Evolutionary conservation across 2,329 filamentous ascomycete genomes (phyloP).

Genomic region (Xylariaceae sp.): DNA sequence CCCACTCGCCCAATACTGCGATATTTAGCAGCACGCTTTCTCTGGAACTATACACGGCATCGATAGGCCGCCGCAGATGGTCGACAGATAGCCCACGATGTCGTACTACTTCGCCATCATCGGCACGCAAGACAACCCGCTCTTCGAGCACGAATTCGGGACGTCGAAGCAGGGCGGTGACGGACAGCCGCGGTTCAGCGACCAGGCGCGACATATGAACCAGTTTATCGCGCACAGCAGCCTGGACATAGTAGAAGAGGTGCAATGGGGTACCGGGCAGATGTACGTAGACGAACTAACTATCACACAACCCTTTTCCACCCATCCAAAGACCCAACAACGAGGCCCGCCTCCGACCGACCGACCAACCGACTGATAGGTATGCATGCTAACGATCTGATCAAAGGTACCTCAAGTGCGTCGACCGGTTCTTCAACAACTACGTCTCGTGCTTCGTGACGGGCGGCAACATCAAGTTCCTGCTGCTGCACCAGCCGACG

Average conservation of each 20-base stretch:
- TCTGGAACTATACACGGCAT: background rate
- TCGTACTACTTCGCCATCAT: conserved; percentile 99
- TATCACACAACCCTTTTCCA: too few species aligned
- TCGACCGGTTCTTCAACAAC: conserved; percentile 96
- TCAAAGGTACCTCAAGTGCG: conserved; percentile 80
- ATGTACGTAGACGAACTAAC: conserved; percentile 69
- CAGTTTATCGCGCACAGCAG: conserved; percentile 96
- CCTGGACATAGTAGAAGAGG: conserved; percentile 92
- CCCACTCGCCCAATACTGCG: too few species aligned
- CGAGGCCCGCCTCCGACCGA: too few species aligned
- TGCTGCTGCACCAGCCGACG: conserved; percentile 83
- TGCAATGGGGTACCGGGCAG: conserved; percentile 86
- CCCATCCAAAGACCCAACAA: too few species aligned
- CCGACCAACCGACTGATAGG: too few species aligned
- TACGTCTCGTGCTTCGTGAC: conserved; percentile 96
- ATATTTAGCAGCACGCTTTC: background rate
- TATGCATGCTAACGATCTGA: background rate
- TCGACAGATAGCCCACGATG: conserved; percentile 57
- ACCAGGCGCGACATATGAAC: conserved; percentile 90
- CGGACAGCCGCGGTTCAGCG: conserved; percentile 83
- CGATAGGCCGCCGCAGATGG: conserved; percentile 20
- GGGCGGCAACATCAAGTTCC: conserved; percentile 87
- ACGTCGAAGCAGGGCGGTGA: conserved; percentile 96
- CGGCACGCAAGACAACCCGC: conserved; percentile 90
- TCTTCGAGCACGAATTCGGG: conserved; percentile 97